Percentiles rank a stretch among this genome's conserved stretches.
phyloP scores from a whole-genome alignment of 1,284 basidiomycete genomes.

The Kwoniella shivajii region DNA sequence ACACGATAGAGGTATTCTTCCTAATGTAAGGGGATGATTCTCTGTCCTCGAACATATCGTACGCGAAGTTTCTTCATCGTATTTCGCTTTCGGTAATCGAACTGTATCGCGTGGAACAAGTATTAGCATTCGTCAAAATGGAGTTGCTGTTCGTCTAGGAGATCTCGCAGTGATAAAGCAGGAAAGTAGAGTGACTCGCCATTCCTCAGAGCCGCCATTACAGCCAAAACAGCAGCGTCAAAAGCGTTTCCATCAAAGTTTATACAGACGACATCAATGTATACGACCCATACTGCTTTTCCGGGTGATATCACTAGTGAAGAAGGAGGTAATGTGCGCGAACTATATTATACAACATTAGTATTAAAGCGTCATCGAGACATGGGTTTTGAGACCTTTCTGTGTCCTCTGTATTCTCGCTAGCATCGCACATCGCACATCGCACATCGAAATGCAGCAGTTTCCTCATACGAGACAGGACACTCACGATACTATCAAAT shows the following conservation, averaged over 20 bases:
- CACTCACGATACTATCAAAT: conserved; percentile 67
- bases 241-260: conserved; percentile 96
- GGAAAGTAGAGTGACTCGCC: conserved; percentile 60
- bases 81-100: conserved; percentile 71
- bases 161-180: not conserved
- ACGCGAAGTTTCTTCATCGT: conserved; percentile 66
- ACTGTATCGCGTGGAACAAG: conserved; percentile 56
- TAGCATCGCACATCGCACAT: not conserved
- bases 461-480: conserved; percentile 29
- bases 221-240: conserved; percentile 84
- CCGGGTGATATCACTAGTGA: conserved; percentile 77
- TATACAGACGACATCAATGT: conserved; percentile 90
- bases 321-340: conserved; percentile 65
- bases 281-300: conserved; percentile 85
- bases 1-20: conserved; percentile 62
- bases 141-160: not conserved
- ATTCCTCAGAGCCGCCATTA: conserved; percentile 80
- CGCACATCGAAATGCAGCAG: not conserved
- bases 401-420: no score
- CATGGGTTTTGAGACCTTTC: not conserved
- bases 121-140: not conserved
- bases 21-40: conserved; percentile 55
- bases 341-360: conserved; percentile 56
- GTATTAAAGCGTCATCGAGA: not conserved
- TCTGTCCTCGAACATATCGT: conserved; percentile 67